A percentile compares a stretch with the other conserved stretches of the same genome.
Evolutionary conservation across 768 basidiomycete genomes (phyloP).

Genomic region (Tricholoma bakamatsutake): DNA sequence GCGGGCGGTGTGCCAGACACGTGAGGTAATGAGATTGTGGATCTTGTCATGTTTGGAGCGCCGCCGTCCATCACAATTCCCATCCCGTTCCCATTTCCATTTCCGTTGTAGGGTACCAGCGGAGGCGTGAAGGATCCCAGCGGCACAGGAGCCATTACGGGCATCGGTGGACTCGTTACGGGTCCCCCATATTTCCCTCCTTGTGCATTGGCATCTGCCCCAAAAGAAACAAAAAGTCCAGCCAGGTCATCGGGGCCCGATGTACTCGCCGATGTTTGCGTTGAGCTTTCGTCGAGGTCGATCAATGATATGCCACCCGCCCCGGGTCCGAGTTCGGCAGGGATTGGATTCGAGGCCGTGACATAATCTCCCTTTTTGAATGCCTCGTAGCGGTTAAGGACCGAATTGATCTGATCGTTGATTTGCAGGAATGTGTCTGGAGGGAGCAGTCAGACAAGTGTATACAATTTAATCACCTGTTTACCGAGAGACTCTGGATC

Average conservation of each 20-base stretch:
- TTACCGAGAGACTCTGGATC: slow-evolving; percentile 87
- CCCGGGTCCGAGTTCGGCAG: slow-evolving; percentile 45
- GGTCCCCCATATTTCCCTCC: background rate
- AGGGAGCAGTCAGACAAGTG: background rate
- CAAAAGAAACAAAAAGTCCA: slow-evolving; percentile 45
- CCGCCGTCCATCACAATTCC: slow-evolving; percentile 14
- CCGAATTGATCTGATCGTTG: slow-evolving; percentile 96
- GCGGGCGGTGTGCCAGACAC: slow-evolving; percentile 32
- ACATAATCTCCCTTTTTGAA: slow-evolving; percentile 89
- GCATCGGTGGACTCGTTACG: too few species aligned
- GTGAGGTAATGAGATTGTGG: slow-evolving; percentile 18
- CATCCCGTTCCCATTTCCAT: slow-evolving; percentile 8
- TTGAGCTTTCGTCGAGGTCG: slow-evolving; percentile 61
- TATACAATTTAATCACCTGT: slow-evolving; percentile 13
- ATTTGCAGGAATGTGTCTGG: slow-evolving; percentile 90
- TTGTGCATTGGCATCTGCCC: background rate
- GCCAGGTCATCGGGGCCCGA: slow-evolving; percentile 50
- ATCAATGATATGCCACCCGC: slow-evolving; percentile 53
- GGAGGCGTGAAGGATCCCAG: too few species aligned
- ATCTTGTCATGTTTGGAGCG: slow-evolving; percentile 11
- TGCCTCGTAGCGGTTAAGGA: slow-evolving; percentile 83
- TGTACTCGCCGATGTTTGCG: slow-evolving; percentile 17
- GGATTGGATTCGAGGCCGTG: slow-evolving; percentile 62
- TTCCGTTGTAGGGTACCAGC: slow-evolving; percentile 20
- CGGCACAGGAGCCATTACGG: slow-evolving; percentile 12